Percentiles rank a stretch among this genome's conserved stretches.
phyloP scores from a whole-genome alignment of 2,329 filamentous ascomycete species.

The Paracoccidioides brasiliensis region DNA sequence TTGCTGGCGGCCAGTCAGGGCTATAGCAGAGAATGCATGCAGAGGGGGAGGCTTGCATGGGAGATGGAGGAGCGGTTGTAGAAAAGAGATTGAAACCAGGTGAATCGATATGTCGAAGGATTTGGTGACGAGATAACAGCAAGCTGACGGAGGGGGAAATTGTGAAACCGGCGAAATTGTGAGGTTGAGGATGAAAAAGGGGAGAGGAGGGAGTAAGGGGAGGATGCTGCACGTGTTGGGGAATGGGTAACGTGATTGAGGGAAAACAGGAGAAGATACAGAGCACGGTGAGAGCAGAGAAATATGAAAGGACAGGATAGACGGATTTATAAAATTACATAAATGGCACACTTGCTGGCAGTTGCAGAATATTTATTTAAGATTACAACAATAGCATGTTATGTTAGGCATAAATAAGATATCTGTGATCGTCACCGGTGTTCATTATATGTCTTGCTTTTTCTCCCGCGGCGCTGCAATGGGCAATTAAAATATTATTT shows the following conservation, averaged over 20 bases:
- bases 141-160: constrained; percentile 2
- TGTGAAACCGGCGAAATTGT: constrained; percentile 5
- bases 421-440: too few species aligned
- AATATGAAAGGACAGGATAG: not conserved
- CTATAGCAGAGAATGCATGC: not conserved
- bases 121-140: constrained; percentile 2
- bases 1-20: not conserved
- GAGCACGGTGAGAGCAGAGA: not conserved
- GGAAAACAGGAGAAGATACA: not conserved
- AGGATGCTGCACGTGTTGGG: not conserved
- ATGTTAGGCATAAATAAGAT: too few species aligned
- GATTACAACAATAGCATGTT: too few species aligned
- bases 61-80: not conserved
- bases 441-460: not conserved
- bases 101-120: constrained; percentile 2
- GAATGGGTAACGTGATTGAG: constrained; percentile 1
- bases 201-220: not conserved
- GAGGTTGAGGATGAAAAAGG: constrained; percentile 10
- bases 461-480: not conserved
- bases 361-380: too few species aligned
- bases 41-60: not conserved
- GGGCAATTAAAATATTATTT: not conserved
- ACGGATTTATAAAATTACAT: too few species aligned
- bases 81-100: not conserved
- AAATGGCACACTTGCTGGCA: too few species aligned